phyloP scores from a whole-genome alignment of 306 rosid species.

The Bauhinia variegata region DNA sequence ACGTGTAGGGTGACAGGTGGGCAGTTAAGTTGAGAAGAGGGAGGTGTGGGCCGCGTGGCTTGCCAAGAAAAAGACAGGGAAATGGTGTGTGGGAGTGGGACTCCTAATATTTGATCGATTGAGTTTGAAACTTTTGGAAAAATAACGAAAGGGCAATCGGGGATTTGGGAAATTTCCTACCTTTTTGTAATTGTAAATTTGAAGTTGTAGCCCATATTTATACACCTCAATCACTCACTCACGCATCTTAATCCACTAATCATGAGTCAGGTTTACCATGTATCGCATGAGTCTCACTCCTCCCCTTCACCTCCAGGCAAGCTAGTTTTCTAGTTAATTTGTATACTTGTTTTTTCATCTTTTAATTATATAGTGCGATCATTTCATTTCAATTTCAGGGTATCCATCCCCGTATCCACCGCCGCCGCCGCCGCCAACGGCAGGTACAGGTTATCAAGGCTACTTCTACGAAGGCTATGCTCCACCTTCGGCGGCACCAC shows the following conservation, averaged over 20 bases:
- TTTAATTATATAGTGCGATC: background rate
- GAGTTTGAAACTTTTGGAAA: no score
- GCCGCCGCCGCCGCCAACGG: background rate
- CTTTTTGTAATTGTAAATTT: no score
- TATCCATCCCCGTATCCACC: constrained; percentile 13
- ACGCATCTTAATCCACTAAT: no score
- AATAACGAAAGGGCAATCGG: no score
- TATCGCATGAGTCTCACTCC: constrained; percentile 19
- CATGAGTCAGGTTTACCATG: constrained; percentile 31
- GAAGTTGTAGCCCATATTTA: no score
- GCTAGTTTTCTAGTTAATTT: background rate
- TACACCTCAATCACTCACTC: no score
- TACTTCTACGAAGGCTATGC: constrained; percentile 36
- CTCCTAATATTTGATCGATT: background rate
- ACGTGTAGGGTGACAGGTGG: no score
- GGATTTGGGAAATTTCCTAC: no score
- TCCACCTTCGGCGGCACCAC: constrained; percentile 32
- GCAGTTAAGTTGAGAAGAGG: no score
- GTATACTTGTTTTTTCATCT: no score
- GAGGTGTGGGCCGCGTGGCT: no score
- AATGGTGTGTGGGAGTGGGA: background rate
- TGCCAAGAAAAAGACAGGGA: background rate
- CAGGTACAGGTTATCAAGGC: constrained; percentile 29
- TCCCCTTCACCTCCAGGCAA: constrained; percentile 23
- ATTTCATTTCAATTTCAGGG: constrained; percentile 22